These are phyloP conservation scores for Scleroderma bovista DNA, from an alignment of 768 basidiomycete species.

Conservation along the genomic window DNA sequence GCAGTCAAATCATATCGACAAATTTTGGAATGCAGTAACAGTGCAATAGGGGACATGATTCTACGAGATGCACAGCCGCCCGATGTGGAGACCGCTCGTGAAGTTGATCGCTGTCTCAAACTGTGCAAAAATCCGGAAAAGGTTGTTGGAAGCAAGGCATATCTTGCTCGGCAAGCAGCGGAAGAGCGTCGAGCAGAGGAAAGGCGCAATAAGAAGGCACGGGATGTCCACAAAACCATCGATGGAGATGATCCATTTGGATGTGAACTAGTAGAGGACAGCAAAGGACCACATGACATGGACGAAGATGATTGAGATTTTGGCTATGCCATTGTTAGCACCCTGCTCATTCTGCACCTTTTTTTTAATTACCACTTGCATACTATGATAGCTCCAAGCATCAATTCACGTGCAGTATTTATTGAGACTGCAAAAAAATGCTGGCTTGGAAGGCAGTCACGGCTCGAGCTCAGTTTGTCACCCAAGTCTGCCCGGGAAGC, in stretches of 20 bases:
- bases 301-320: conserved; percentile 49
- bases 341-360: no score
- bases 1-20: conserved; percentile 9
- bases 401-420: no score
- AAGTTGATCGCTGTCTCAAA: conserved; percentile 82
- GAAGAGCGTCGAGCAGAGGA: conserved; percentile 64
- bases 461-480: no score
- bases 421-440: no score
- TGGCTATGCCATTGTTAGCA: no score
- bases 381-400: no score
- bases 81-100: conserved; percentile 79
- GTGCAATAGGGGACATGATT: conserved; percentile 52
- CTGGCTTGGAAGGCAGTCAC: no score
- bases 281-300: conserved; percentile 31
- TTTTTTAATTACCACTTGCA: no score
- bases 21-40: conserved; percentile 29
- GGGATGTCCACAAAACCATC: conserved; percentile 38
- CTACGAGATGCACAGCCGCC: conserved; percentile 48
- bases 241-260: conserved; percentile 70
- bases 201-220: conserved; percentile 62
- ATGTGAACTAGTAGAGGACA: conserved; percentile 37
- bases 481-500: no score
- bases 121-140: conserved; percentile 96
- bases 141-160: conserved; percentile 83
- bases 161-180: conserved; percentile 63